A percentile compares a stretch with the other conserved stretches of the same genome.
Evolutionary conservation across 495 filamentous ascomycete genomes (phyloP).

Genomic region (Penicillium argentinense): DNA sequence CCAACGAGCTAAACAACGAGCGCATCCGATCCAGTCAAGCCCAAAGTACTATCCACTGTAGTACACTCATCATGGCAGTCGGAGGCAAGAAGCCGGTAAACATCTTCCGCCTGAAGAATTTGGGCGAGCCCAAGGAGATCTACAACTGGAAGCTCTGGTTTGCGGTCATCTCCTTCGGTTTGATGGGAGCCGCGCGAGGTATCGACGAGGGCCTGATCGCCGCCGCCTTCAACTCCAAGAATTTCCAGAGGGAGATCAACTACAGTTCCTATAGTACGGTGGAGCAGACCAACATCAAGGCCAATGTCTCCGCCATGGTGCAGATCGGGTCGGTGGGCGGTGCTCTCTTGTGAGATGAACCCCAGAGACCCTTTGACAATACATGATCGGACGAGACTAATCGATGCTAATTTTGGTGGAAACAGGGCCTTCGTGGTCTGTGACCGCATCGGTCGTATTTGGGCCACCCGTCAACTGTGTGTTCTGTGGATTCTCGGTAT

Average conservation of each 20-base stretch:
- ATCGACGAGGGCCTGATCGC: conserved; percentile 71
- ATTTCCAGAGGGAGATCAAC: conserved; percentile 57
- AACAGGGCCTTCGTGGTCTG: conserved; percentile 58
- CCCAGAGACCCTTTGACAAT: no score
- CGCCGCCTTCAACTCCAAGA: conserved; percentile 57
- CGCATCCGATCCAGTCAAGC: no score
- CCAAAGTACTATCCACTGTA: no score
- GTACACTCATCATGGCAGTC: no score
- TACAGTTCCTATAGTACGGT: conserved; percentile 52
- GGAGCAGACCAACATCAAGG: conserved; percentile 57
- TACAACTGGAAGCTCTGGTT: conserved; percentile 66
- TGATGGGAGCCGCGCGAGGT: conserved; percentile 61
- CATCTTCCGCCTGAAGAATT: conserved; percentile 55
- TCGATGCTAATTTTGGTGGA: no score
- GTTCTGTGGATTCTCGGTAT: conserved; percentile 65
- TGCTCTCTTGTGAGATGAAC: conserved; percentile 49
- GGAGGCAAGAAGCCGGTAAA: conserved; percentile 62
- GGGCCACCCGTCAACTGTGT: conserved; percentile 65
- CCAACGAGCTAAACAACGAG: no score
- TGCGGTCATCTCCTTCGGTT: conserved; percentile 61
- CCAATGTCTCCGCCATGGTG: conserved; percentile 68
- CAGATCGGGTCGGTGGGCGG: conserved; percentile 66
- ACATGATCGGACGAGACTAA: no score
- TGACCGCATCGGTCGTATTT: conserved; percentile 63
- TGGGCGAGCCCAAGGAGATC: conserved; percentile 52